These are phyloP conservation scores for Colletotrichum magnum DNA, from an alignment of 2,329 filamentous ascomycete species.

Conservation along the genomic window DNA sequence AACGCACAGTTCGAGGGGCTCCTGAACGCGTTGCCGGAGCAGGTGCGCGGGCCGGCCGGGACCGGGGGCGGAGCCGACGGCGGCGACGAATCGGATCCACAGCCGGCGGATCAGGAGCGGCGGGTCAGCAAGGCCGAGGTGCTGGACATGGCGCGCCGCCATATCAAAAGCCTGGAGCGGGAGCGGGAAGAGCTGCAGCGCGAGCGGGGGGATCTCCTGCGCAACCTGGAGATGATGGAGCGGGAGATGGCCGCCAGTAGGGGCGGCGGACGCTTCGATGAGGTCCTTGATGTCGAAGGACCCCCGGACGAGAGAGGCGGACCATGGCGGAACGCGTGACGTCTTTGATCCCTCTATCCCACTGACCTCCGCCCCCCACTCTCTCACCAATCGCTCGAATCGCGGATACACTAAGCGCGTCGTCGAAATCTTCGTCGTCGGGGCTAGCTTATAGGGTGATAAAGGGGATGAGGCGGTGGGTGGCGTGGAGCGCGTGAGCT, in stretches of 20 bases:
- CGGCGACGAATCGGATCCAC: slow-evolving; percentile 34
- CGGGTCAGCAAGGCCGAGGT: slow-evolving; percentile 55
- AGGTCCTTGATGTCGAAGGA: slow-evolving; percentile 28
- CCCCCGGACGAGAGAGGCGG: slow-evolving; percentile 13
- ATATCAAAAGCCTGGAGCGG: slow-evolving; percentile 51
- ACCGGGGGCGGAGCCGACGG: slow-evolving; percentile 12
- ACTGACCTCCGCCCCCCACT: neutral
- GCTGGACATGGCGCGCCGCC: slow-evolving; percentile 51
- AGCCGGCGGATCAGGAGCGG: slow-evolving; percentile 43
- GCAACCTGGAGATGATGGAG: slow-evolving; percentile 34
- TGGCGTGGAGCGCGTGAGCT: slow-evolving; percentile 17
- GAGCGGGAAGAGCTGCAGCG: slow-evolving; percentile 47
- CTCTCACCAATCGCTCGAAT: neutral
- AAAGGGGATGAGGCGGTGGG: too few relatives aligned
- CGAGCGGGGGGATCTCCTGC: slow-evolving; percentile 47
- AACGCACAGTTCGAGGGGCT: slow-evolving; percentile 51
- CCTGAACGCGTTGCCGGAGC: slow-evolving; percentile 47
- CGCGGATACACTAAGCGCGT: neutral
- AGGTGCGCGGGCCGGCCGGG: slow-evolving; percentile 34
- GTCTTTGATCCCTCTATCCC: neutral
- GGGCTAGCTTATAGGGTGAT: neutral
- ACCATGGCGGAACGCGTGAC: slow-evolving; percentile 30
- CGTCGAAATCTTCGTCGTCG: neutral
- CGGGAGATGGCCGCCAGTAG: slow-evolving; percentile 24
- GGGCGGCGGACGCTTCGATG: slow-evolving; percentile 14